Evolutionary conservation across 352 stramenopile species (phyloP), one percentile per base, ranked within the genome.

Genomic region (Phytophthora citricola): DNA sequence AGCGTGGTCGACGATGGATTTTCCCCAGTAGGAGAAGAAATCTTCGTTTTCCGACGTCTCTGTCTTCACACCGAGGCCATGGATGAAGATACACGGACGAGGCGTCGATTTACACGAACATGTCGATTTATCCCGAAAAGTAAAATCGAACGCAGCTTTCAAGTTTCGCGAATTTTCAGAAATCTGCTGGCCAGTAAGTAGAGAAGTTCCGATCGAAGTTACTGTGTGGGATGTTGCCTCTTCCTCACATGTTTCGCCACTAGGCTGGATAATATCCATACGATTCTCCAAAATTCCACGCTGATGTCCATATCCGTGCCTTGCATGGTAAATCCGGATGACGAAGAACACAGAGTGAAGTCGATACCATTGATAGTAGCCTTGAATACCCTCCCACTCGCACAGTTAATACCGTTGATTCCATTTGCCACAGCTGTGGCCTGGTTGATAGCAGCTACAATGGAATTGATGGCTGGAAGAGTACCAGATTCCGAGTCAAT

Each of bases 1-100:
- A 7, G 63, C 45, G 24, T 67, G 57, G 1, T 36, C 50, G 3
- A 32, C 38, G 10, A 72, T 58, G n/a, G 53, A 24, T 9, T 73
- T 41, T 0, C 65, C 60, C 63, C 63, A 72, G 36, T 68, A 72
- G 0, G 57, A 36, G 11, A 67, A 63, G 4, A n/a, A 31, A 24
- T 67, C 63, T 29, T 44, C n/a, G 5, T 71, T 71, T 1, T 58
- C 10, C 9, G 57, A 22, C 6, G 24, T 27, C 31, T 71, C 63
- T 9, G 49, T 38, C 10, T 50, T 29, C 12, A 71, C 56, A 10
- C 48, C 56, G 27, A 71, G 24, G 7, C 63, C 63, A 11, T 71
- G 63, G 20, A 66, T 66, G 40, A 66, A 71, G 29, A 71, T 56
- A 2, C 63, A 71, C 5, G 63, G 63, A 9, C 63, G 63, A 4